Percentiles rank a stretch among this genome's conserved stretches.
Evolutionary conservation across 305 asterid genomes (phyloP).

Genomic region (Rubia balearica): DNA sequence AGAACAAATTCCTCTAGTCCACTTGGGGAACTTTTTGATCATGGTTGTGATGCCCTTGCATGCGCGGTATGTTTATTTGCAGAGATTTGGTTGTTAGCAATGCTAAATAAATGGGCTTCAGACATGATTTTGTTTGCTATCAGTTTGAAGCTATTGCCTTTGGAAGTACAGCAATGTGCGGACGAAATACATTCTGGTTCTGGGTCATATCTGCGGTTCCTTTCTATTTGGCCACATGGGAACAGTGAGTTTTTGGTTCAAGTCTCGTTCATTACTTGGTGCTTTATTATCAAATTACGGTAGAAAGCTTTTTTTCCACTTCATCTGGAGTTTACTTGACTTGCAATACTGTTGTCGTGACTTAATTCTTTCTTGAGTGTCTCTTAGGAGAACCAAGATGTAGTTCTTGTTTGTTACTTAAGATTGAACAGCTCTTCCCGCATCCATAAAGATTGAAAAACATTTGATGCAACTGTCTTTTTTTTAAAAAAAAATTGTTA

Average conservation of each 20-base stretch:
- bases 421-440: neutral
- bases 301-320: neutral
- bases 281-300: neutral
- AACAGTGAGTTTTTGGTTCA: conserved; percentile 34
- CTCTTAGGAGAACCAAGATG: neutral
- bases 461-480: neutral
- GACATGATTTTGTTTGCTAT: conserved; percentile 21
- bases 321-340: neutral
- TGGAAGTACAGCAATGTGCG: conserved; percentile 58
- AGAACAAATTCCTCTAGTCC: conserved; percentile 94
- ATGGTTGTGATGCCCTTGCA: conserved; percentile 98
- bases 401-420: neutral
- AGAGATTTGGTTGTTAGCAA: conserved; percentile 12
- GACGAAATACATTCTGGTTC: conserved; percentile 69
- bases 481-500: too few relatives aligned
- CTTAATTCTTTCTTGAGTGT: neutral
- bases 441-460: neutral
- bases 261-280: neutral
- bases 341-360: neutral
- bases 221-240: conserved; percentile 89
- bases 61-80: conserved; percentile 66
- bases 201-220: conserved; percentile 90
- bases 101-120: conserved; percentile 9
- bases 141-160: conserved; percentile 55
- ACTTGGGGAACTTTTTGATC: conserved; percentile 93